These are phyloP conservation scores for Hyphodiscus hymeniophilus DNA, from an alignment of 495 filamentous ascomycete genomes.

Conservation along the genomic window DNA sequence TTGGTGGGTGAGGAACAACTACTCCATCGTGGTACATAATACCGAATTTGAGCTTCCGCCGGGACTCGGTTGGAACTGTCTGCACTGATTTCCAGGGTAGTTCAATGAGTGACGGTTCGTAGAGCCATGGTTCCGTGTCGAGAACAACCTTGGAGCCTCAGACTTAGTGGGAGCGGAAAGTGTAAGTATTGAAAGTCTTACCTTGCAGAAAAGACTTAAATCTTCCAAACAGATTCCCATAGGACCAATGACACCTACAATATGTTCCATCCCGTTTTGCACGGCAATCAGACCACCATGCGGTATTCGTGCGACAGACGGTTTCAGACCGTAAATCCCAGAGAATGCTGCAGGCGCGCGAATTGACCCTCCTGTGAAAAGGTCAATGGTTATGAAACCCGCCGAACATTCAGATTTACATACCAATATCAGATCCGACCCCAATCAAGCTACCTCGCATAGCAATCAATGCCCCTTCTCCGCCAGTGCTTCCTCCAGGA, in stretches of 20 bases:
- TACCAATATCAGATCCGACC: conserved; percentile 32
- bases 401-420: too few relatives aligned
- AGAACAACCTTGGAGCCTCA: conserved; percentile 29
- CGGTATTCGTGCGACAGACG: conserved; percentile 42
- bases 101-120: conserved; percentile 29
- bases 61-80: too few relatives aligned
- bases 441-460: conserved; percentile 28
- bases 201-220: conserved; percentile 30
- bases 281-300: conserved; percentile 27
- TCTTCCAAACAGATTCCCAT: conserved; percentile 29
- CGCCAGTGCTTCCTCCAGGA: conserved; percentile 52
- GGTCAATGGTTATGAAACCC: too few relatives aligned
- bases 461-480: conserved; percentile 42
- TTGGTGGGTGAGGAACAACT: too few relatives aligned
- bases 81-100: conserved; percentile 41
- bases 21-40: too few relatives aligned
- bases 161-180: too few relatives aligned
- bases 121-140: conserved; percentile 26
- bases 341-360: conserved; percentile 50
- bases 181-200: too few relatives aligned
- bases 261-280: conserved; percentile 26
- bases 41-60: too few relatives aligned
- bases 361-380: too few relatives aligned
- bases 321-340: conserved; percentile 49
- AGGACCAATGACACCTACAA: conserved; percentile 29